These are phyloP conservation scores for Nemophila menziesii DNA, from an alignment of 257 asterid species.

Conservation along the genomic window DNA sequence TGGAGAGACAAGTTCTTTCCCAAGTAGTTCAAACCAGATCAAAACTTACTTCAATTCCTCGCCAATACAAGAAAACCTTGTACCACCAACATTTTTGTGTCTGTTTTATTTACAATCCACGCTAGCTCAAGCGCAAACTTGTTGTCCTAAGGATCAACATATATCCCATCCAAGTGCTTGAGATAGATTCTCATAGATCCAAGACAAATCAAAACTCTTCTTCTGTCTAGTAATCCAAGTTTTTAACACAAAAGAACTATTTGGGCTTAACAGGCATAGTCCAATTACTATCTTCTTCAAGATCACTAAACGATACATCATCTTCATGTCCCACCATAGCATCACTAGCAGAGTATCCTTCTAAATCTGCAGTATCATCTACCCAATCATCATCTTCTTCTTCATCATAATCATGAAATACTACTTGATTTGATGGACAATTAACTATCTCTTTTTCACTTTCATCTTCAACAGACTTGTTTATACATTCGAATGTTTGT, in stretches of 20 bases:
- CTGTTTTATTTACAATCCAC: neutral
- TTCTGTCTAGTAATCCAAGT: neutral
- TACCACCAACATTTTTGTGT: neutral
- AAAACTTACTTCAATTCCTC: neutral
- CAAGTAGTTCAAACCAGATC: neutral
- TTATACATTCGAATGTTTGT: conserved; percentile 30
- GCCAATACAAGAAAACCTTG: neutral
- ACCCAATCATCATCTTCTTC: conserved; percentile 75
- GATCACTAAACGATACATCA: conserved; percentile 93
- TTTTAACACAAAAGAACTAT: neutral
- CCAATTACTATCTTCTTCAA: conserved; percentile 73
- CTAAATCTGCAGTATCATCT: conserved; percentile 61
- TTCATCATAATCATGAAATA: conserved; percentile 29
- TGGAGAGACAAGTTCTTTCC: neutral
- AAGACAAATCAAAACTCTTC: neutral
- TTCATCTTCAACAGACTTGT: conserved; percentile 51
- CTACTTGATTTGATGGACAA: conserved; percentile 28
- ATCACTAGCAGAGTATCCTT: conserved; percentile 36
- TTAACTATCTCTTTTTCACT: conserved; percentile 37
- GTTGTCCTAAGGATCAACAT: neutral
- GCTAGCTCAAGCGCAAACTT: neutral
- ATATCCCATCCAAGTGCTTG: neutral
- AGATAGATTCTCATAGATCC: neutral
- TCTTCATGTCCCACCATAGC: conserved; percentile 45
- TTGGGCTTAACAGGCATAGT: conserved; percentile 37